Evolutionary conservation across 306 rosid genomes (phyloP), one percentile per base, ranked within the genome.

Genomic region (Lathyrus aphaca): DNA sequence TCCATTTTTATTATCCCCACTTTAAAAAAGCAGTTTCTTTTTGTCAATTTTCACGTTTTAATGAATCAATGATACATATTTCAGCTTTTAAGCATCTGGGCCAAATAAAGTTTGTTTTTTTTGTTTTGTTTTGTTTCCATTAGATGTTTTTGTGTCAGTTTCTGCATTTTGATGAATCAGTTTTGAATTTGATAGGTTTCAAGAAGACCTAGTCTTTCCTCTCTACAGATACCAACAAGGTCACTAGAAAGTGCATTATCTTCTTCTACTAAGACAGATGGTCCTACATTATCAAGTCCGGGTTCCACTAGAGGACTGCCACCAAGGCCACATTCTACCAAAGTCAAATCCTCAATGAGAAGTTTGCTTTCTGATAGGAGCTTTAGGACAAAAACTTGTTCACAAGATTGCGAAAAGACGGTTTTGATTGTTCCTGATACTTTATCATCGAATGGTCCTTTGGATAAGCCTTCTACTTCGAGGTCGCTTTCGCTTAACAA

Each of bases 301-400:
- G 83, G 85, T 80, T 86, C 92, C n/a, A 60, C 48, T 15, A 83
- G 86, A 78, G 90, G 91, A 58, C 76, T 90, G 3, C 95, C 96
- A 13, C 95, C 95, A 27, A 84, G 86, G 78, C 87, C 88, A 53
- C 84, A 69, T 74, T 90, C 88, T 16, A 82, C 86, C 8, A 88
- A 76, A 81, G 66, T 76, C 64, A 91, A 70, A 70, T 77, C 95
- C 29, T 79, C 90, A 15, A 73, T 76, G 71, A 86, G 79, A 74
- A 75, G 40, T 71, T 74, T 85, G 46, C 71, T 88, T 69, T 78
- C 97, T 69, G 89, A 85, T 27, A 88, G 81, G 66, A 88, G 92
- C 69, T 56, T 88, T 5, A 73, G 80, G 76, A 81, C 59, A 45
- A 86, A 85, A 74, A 65, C 74, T 66, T 45, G 66, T 53, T 60